Evolutionary conservation across 139 green algal genomes (phyloP), one percentile per base, ranked within the genome.

Genomic region (Picochlorum sp.): DNA sequence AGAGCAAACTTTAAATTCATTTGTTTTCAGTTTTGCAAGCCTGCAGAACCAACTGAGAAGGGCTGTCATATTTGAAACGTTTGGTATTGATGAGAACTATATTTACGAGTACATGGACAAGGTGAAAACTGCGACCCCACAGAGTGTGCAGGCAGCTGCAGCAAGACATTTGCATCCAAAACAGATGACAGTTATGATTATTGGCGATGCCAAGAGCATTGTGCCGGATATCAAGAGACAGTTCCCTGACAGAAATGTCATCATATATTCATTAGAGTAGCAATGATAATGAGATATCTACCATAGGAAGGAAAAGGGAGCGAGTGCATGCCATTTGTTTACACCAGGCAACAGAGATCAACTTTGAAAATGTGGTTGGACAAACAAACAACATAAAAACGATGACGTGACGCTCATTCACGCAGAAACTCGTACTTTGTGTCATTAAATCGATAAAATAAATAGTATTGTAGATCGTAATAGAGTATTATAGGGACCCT

Each of bases 11-110:
- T 66, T 94, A 9, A 93, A 94, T 68, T 58, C 45, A 7, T 92
- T 92, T 73, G 83, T 93, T 10, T 95, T 95, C 69, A 88, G 90
- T 65, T 95, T 92, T 79, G 67, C 87, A 1, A 79, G 62, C 34
- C 77, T 59, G 15, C 15, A 65, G 20, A 45, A 59, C 5, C 85
- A 92, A 67, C 67, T 95, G 55, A 68, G 80, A 71, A 73, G 83
- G 20, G 69, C 64, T 7, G 30, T 82, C 24, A 54, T 65, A 6
- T 90, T 84, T 52, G 73, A 85, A 18, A 61, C 95, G 55, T 64
- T 94, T 50, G 87, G 83, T 0, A 55, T 94, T 24, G 82, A 83
- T 7, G 47, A 79, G 70, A 83, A 91, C 67, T 86, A 81, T 49
- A 56, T 91, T 34, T 92, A 85, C 61, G 44, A 57, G 4, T 82